Evolutionary conservation across 139 green algal genomes (phyloP).

Genomic region (Limnomonas spitsbergensis): DNA sequence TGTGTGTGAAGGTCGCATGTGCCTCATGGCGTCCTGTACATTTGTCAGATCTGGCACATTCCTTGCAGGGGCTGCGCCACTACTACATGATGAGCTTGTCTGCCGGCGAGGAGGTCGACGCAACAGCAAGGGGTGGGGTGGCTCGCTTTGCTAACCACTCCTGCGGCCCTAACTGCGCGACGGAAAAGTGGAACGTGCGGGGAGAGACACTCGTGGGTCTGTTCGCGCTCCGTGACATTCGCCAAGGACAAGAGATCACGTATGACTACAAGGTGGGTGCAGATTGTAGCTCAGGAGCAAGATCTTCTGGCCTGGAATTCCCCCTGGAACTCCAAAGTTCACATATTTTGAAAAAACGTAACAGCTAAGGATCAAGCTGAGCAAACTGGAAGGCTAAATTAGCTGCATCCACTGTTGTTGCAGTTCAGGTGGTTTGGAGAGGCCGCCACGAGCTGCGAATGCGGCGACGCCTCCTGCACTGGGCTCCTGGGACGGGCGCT

Average conservation of each 20-base stretch:
- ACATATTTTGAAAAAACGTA: no score
- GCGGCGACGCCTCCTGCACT: neutral
- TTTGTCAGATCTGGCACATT: no score
- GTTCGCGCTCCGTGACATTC: constrained; percentile 1
- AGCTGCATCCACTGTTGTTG: no score
- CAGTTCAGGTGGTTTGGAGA: constrained; percentile 10
- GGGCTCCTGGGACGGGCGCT: neutral
- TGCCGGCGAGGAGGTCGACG: neutral
- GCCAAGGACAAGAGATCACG: neutral
- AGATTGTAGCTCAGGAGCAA: no score
- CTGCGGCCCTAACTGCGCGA: constrained; percentile 7
- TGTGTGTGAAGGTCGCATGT: no score
- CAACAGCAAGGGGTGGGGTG: neutral
- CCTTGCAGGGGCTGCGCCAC: neutral
- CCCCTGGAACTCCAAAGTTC: no score
- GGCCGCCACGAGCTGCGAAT: neutral
- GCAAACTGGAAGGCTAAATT: no score
- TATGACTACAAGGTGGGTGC: neutral
- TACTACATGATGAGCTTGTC: constrained; percentile 13
- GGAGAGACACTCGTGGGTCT: constrained; percentile 10
- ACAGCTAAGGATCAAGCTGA: no score
- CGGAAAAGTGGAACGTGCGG: constrained; percentile 1
- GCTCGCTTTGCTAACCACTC: constrained; percentile 10
- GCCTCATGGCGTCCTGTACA: no score
- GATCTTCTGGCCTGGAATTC: no score